Base-by-base conservation (phyloP, 495 filamentous ascomycete species). In the Cercophora samala region DNA sequence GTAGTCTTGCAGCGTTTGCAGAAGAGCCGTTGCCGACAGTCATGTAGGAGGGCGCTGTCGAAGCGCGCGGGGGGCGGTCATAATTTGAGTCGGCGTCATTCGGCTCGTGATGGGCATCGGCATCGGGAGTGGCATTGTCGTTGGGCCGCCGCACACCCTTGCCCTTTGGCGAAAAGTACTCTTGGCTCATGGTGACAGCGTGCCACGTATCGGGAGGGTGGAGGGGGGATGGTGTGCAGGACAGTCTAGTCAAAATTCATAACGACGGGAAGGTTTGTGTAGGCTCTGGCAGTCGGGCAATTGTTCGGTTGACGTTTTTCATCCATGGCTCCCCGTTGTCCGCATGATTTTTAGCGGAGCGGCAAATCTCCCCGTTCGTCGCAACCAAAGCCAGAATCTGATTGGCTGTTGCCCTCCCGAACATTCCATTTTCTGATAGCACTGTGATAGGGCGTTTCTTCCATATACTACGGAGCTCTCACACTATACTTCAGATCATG, bases 11-110 rank as follows among this genome's bases (percentile, higher is more conserved):
- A 8, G 83, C 84, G 66, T 93, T 86, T 61, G 93, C 92, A 42
- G 90, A 88, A 54, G 90, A 88, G 26, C 92, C 93, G 69, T 84
- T 87, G 56, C 93, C 93, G 46, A 97, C 92, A 11, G 92, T 96
- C 89, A 94, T 90, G 78, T 93, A 97, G 18, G 83, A 80, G 42
- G 90, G 90, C 56, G 82, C 51, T 51, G 15, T 61, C 56, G 58
- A 60, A 26, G 58, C 21, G 26, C 58, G 58, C 22, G 11, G 59
- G 62, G 56, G 46, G 23, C 23, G n/a, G 42, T 32, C 56, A 64
- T 37, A 66, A 46, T n/a, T 60, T 67, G 22, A 60, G 24, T 67
- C 67, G 25, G 53, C 67, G 64, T 64, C 65, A 51, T 65, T 70
- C 68, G 70, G 63, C 52, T 71, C 70, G 22, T 64, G 64, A n/a